Evolutionary conservation across 257 asterid species (phyloP), one percentile per base, ranked within the genome.

Genomic region (Solanum appendiculatum): DNA sequence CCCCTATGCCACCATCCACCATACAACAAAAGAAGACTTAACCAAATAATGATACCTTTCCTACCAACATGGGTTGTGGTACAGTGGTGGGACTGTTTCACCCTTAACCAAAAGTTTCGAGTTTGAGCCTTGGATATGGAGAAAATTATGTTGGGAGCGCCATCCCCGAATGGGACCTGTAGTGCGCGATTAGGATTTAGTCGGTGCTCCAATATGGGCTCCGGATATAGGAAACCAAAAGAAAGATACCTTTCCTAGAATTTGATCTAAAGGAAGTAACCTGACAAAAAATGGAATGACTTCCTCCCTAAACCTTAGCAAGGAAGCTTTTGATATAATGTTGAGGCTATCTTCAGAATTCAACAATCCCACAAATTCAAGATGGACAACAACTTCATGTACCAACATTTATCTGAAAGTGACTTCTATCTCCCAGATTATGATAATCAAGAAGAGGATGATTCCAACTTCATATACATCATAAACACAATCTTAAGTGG

Each of bases 401-500:
- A 31, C 42, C 87, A 86, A 27, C 87, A 89, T 16, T 58, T 88
- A 37, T 54, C 56, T 54, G 92, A 88, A 44, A 83, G 73, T 25
- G 81, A 54, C 9, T 37, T 40, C 86, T 69, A 44, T 46, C 23
- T 58, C 8, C 87, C 77, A 36, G 78, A 75, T 66, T 92, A 88
- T 39, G 89, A 88, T 12, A 90, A 88, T 5, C 82, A 74, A 80
- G 85, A 80, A 80, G 85, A 46, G 1, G 86, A 87, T 9, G 92
- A 88, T 85, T 93, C 94, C 72, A 88, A 90, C 82, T 91, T 86
- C 92, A 93, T 91, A 80, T 88, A 84, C 88, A 81, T 91, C 16
- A 87, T 93, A 83, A 94, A 92, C 83, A 88, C 94, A 70, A 88
- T 92, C 89, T 63, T 93, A 88, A 92, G 93, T 14, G 93, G 94